Base-by-base conservation (phyloP, 1,139 yeast species). In the Candida gigantensis region DNA sequence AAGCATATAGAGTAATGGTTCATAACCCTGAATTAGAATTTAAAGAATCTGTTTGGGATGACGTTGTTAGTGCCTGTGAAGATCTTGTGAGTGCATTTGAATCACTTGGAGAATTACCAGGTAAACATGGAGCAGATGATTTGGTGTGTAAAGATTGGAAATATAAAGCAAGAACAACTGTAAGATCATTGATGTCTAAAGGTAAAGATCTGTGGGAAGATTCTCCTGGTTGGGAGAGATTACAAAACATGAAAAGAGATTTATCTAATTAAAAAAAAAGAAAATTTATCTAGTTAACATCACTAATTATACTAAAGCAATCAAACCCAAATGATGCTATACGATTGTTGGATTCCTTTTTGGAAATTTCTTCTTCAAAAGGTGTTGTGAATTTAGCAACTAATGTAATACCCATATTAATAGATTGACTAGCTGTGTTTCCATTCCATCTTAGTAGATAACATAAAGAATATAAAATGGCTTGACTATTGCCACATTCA, bases 141-240 rank as follows among this genome's bases (percentile, higher is more conserved):
- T 53, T 84, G 11, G 96, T 92, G 5, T 89, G 96, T 57, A 78
- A 81, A 50, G 96, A 89, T 55, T 90, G 97, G 97, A 84, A 78
- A 52, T 87, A 84, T 62, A 89, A 89, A 57, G 82, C 95, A 2
- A 74, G 81, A 45, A 75, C 85, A 8, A 69, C 87, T 0, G 72
- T 89, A 11, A 73, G 95, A 50, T 75, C 88, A 1, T 65, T 89
- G 46, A 74, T 85, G 77, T 83, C 94, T 17, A 84, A 83, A 53
- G 96, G 96, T 11, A 84, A 77, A 51, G 68, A 72, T 21, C 75
- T 73, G 52, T 88, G 95, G 96, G 90, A 86, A 52, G 90, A 77
- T 46, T 71, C 85, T 2, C 81, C 76, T 24, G 95, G 89, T 2
- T 89, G 94, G 88, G 78, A 80, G 27, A 71, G 69, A 41, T 62